These are phyloP conservation scores for Pleurotus tuber-regium DNA, from an alignment of 768 basidiomycete species.

Conservation along the genomic window DNA sequence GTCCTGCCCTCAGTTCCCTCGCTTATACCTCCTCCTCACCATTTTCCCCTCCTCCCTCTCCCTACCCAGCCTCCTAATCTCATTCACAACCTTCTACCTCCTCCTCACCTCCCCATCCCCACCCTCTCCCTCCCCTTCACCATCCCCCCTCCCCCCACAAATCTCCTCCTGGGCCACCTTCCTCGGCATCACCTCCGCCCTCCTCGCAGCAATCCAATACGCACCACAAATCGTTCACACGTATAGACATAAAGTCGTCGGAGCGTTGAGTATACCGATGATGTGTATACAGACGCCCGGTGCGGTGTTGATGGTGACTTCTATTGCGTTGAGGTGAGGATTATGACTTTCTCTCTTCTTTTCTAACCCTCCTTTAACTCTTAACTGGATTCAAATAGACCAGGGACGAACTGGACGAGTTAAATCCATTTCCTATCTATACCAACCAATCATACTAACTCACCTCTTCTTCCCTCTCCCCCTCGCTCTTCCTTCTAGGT, in stretches of 20 bases:
- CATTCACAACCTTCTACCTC: constrained; percentile 62
- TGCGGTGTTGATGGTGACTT: constrained; percentile 80
- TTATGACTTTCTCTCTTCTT: constrained; percentile 17
- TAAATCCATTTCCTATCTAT: constrained; percentile 20
- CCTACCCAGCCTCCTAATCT: constrained; percentile 46
- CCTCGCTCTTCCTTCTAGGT: constrained; percentile 42
- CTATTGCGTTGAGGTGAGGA: constrained; percentile 73
- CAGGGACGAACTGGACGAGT: constrained; percentile 88
- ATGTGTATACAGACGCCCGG: constrained; percentile 96
- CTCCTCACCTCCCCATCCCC: constrained; percentile 46
- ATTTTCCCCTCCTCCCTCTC: constrained; percentile 3
- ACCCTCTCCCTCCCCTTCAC: constrained; percentile 31
- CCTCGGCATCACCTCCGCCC: constrained; percentile 77
- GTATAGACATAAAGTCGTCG: constrained; percentile 76
- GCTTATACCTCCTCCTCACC: background rate
- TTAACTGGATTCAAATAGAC: constrained; percentile 41
- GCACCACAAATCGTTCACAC: constrained; percentile 84
- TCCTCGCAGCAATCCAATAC: constrained; percentile 83
- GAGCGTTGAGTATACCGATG: constrained; percentile 91
- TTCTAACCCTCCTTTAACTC: constrained; percentile 3
- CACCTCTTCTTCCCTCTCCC: background rate
- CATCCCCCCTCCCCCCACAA: constrained; percentile 30
- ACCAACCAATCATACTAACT: background rate
- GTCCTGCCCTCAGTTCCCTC: constrained; percentile 24
- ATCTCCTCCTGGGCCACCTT: constrained; percentile 73